phyloP scores from a whole-genome alignment of 1,284 basidiomycete species.

The Heterobasidion occidentale region DNA sequence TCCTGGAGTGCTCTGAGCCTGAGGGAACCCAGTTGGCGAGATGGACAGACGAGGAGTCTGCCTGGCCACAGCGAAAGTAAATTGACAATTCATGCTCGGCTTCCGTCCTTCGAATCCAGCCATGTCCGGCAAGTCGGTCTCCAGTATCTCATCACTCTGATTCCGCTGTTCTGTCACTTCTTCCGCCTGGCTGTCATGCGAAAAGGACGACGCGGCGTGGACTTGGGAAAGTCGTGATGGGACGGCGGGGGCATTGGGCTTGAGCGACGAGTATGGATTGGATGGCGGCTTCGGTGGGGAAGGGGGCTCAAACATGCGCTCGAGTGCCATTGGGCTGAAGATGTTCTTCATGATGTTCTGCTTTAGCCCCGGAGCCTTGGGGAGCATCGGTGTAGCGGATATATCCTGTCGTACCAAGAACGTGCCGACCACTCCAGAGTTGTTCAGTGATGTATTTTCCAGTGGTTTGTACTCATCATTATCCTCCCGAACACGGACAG shows the following conservation, averaged over 20 bases:
- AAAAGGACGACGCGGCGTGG: conserved; percentile 10
- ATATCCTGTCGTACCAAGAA: conserved; percentile 75
- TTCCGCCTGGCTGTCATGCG: neutral
- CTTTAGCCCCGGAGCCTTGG: conserved; percentile 56
- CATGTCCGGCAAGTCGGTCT: conserved; percentile 24
- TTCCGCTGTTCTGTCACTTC: conserved; percentile 6
- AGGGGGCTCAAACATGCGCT: conserved; percentile 88
- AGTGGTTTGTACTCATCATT: conserved; percentile 2
- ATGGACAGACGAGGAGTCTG: conserved; percentile 22
- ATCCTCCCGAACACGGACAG: conserved; percentile 39
- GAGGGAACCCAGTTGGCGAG: conserved; percentile 15
- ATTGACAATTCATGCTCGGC: conserved; percentile 44
- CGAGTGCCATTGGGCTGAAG: conserved; percentile 78
- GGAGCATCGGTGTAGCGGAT: conserved; percentile 39
- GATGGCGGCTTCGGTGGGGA: conserved; percentile 45
- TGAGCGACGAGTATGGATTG: conserved; percentile 13
- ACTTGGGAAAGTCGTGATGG: conserved; percentile 29
- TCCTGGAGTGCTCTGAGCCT: conserved; percentile 48
- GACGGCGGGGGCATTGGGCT: conserved; percentile 21
- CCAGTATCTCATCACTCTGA: conserved; percentile 19
- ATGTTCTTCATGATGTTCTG: conserved; percentile 63
- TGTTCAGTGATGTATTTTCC: neutral
- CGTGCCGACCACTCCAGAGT: conserved; percentile 44
- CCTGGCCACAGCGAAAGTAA: conserved; percentile 66
- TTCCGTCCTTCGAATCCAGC: conserved; percentile 21